A percentile compares a stretch with the other conserved stretches of the same genome.
Evolutionary conservation across 2,329 filamentous ascomycete species (phyloP).

Genomic region (Alternaria arborescens): DNA sequence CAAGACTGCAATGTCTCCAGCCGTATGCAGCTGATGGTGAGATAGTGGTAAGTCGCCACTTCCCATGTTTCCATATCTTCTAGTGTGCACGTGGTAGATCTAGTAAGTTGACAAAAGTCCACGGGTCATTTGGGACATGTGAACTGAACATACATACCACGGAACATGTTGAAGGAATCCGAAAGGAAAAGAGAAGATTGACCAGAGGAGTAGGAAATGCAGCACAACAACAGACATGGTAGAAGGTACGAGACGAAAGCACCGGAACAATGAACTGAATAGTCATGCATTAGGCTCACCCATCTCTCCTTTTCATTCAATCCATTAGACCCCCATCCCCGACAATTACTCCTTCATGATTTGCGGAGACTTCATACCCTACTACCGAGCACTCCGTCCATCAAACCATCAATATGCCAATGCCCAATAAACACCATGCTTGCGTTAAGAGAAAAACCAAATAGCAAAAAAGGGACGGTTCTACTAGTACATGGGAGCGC

Average conservation of each 20-base stretch:
- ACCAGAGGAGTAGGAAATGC: neutral
- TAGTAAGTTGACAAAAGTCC: neutral
- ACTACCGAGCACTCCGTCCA: neutral
- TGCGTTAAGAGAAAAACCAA: constrained; percentile 3
- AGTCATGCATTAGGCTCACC: neutral
- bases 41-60: neutral
- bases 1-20: neutral
- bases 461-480: neutral
- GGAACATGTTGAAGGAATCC: neutral
- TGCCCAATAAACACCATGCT: constrained; percentile 25
- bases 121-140: neutral
- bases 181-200: neutral
- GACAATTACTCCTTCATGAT: constrained; percentile 2
- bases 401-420: constrained; percentile 4
- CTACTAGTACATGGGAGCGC: constrained; percentile 23
- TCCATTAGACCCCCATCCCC: constrained; percentile 6
- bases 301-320: constrained; percentile 1
- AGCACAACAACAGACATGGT: neutral
- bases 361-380: constrained; percentile 3
- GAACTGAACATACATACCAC: neutral
- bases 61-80: neutral
- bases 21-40: neutral
- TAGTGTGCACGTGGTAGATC: neutral
- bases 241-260: neutral
- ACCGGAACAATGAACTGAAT: neutral